A percentile compares a stretch with the other conserved stretches of the same genome.
Conservation (phyloP, 257 asterid species). For the Lavandula angustifolia region DNA sequence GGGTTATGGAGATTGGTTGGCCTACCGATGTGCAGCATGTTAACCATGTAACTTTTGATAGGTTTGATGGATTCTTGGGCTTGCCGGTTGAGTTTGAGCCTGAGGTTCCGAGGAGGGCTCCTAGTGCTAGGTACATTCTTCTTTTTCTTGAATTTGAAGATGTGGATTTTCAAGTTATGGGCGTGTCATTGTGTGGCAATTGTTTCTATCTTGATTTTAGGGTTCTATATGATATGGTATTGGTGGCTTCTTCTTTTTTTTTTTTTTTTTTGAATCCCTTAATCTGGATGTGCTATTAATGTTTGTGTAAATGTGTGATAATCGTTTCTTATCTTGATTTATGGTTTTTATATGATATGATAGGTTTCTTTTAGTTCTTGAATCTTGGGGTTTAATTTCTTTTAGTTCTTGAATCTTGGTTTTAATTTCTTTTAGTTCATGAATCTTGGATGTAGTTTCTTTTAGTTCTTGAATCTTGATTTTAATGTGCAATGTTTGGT, state of each 20-base stretch:
- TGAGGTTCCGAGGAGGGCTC: slow-evolving; percentile 87
- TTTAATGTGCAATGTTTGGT: neutral
- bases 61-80: slow-evolving; percentile 96
- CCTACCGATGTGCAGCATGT: slow-evolving; percentile 96
- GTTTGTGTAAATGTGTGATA: neutral
- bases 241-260: too few species aligned
- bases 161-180: neutral
- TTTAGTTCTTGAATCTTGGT: too few species aligned
- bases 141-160: slow-evolving; percentile 5
- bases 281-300: neutral
- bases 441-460: too few species aligned
- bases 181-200: neutral
- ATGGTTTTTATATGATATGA: neutral
- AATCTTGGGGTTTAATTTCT: too few species aligned
- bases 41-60: slow-evolving; percentile 93
- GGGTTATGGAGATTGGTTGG: slow-evolving; percentile 95
- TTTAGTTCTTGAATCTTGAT: slow-evolving; percentile 23
- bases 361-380: neutral
- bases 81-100: slow-evolving; percentile 99
- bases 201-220: slow-evolving; percentile 12
- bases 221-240: slow-evolving; percentile 8
- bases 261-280: slow-evolving; percentile 8
- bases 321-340: neutral
- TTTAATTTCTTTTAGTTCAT: too few species aligned
- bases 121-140: slow-evolving; percentile 82